A percentile compares a stretch with the other conserved stretches of the same genome.
Evolutionary conservation across 495 filamentous ascomycete species (phyloP).

Genomic region (Talaromyces adpressus): DNA sequence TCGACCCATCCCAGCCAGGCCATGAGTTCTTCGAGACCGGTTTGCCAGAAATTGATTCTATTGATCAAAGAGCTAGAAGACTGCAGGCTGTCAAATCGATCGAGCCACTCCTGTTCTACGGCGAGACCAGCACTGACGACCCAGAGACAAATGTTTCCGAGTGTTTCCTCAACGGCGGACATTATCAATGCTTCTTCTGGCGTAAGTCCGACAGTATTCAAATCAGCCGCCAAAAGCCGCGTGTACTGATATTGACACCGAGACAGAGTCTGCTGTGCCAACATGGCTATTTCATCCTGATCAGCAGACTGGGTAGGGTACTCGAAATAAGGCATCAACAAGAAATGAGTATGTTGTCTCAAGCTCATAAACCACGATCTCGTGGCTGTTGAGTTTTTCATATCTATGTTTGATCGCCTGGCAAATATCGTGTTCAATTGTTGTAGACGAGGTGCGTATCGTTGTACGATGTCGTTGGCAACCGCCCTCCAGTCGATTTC

Average conservation of each 20-base stretch:
- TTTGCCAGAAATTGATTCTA: background rate
- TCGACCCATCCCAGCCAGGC: background rate
- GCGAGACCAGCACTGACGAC: background rate
- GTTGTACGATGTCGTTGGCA: background rate
- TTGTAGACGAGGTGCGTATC: background rate
- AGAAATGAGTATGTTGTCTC: background rate
- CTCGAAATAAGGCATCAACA: background rate
- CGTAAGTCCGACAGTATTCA: background rate
- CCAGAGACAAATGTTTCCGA: background rate
- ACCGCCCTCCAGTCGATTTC: background rate
- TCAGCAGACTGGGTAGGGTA: background rate
- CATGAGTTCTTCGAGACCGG: background rate
- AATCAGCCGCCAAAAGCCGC: background rate
- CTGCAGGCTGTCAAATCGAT: background rate
- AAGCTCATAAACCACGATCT: background rate
- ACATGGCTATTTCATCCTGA: background rate
- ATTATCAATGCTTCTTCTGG: background rate
- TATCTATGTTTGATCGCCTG: background rate
- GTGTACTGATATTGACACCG: background rate
- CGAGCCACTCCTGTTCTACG: background rate
- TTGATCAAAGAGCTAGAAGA: background rate
- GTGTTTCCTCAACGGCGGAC: background rate
- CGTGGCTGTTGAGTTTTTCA: background rate
- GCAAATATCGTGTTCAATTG: background rate
- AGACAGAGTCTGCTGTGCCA: background rate